Conservation (phyloP, 306 rosid genomes). For the Gastrolobium villosum region DNA sequence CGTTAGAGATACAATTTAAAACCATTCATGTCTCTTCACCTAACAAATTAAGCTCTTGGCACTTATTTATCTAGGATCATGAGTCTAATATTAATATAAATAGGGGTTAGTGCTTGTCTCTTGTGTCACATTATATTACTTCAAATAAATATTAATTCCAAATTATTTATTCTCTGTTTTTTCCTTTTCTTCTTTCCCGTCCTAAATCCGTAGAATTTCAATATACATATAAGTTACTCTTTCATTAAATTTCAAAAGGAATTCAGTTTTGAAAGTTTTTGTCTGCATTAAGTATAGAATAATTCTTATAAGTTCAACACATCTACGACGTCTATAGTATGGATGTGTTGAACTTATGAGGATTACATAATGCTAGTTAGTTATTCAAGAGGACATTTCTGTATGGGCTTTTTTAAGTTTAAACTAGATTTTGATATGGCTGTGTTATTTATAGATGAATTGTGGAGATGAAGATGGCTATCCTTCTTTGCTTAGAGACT, state of each 20-base stretch:
- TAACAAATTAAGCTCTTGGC: too few species aligned
- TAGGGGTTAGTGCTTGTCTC: background rate
- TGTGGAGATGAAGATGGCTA: background rate
- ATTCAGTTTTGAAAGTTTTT: slow-evolving; percentile 8
- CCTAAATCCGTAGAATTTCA: background rate
- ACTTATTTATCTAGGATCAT: too few species aligned
- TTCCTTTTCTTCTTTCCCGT: background rate
- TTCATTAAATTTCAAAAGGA: slow-evolving; percentile 9
- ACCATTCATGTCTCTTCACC: too few species aligned
- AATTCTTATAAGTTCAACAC: background rate
- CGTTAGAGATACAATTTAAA: background rate
- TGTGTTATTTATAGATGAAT: background rate
- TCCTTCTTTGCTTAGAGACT: background rate
- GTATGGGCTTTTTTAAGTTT: background rate
- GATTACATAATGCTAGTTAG: background rate
- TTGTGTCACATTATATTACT: background rate
- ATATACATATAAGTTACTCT: background rate
- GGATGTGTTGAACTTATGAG: slow-evolving; percentile 17
- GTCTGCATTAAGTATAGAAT: background rate
- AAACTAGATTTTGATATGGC: background rate
- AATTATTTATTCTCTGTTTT: background rate
- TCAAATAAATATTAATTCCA: background rate
- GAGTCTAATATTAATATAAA: too few species aligned
- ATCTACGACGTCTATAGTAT: background rate
- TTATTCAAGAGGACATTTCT: slow-evolving; percentile 1